Evolutionary conservation across 176 grass and related monocot genomes (phyloP).

Genomic region (Musa beccarii): DNA sequence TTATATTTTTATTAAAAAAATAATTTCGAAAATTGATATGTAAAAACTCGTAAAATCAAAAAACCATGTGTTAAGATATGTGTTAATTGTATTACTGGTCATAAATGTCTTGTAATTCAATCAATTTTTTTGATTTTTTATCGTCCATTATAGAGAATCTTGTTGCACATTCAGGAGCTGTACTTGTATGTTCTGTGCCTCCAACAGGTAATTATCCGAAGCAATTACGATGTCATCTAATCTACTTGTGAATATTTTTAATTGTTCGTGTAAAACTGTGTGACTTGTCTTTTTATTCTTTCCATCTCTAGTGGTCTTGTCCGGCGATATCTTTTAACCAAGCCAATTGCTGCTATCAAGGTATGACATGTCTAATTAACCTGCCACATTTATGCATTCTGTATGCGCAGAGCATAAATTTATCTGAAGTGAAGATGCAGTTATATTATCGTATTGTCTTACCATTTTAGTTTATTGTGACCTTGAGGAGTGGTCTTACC

Average conservation of each 20-base stretch:
- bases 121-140: too few species aligned
- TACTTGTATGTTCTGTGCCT: conserved; percentile 87
- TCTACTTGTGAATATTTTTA: neutral
- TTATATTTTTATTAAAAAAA: too few species aligned
- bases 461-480: neutral
- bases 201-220: conserved; percentile 57
- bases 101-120: too few species aligned
- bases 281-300: conserved; percentile 3
- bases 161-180: conserved; percentile 40
- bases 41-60: too few species aligned
- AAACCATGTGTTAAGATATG: too few species aligned
- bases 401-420: neutral
- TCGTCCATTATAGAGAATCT: conserved; percentile 15
- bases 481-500: neutral
- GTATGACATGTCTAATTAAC: conserved; percentile 17
- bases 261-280: conserved; percentile 3
- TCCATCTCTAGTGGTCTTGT: conserved; percentile 54
- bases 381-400: neutral
- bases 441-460: neutral
- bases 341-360: conserved; percentile 80
- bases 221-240: neutral
- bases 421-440: neutral
- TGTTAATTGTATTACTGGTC: too few species aligned
- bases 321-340: conserved; percentile 80
- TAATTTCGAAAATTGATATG: too few species aligned